These are phyloP conservation scores for Suillus spraguei DNA, from an alignment of 768 basidiomycete species.

Conservation along the genomic window DNA sequence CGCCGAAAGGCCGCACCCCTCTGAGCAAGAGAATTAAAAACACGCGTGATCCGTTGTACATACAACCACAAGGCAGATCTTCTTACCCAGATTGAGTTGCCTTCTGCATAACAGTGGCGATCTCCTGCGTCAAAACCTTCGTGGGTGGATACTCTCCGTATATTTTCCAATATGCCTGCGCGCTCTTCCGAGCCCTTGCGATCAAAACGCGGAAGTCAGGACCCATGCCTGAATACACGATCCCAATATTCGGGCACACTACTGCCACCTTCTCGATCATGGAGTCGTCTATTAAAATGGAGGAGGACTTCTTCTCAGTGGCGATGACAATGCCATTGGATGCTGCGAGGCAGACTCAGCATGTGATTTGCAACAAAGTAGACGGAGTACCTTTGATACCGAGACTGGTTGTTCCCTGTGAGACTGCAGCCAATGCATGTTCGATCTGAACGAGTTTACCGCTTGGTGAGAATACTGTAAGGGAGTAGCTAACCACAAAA, in stretches of 20 bases:
- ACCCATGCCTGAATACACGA: conserved; percentile 99
- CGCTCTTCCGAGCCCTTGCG: conserved; percentile 93
- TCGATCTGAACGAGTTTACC: conserved; percentile 99
- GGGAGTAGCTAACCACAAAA: conserved; percentile 75
- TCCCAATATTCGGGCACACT: conserved; percentile 98
- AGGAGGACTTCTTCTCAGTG: conserved; percentile 99
- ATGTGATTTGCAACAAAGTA: conserved; percentile 6
- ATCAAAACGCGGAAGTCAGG: conserved; percentile 97
- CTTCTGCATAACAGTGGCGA: conserved; percentile 98
- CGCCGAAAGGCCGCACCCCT: conserved; percentile 98
- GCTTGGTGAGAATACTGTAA: conserved; percentile 99
- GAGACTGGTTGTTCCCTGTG: conserved; percentile 93
- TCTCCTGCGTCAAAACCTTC: conserved; percentile 93
- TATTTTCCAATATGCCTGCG: conserved; percentile 99
- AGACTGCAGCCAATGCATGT: conserved; percentile 96
- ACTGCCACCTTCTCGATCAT: conserved; percentile 97
- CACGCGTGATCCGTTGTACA: conserved; percentile 26
- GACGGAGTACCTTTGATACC: conserved; percentile 88
- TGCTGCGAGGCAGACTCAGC: conserved; percentile 51
- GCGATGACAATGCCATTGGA: conserved; percentile 99
- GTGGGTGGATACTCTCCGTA: conserved; percentile 99
- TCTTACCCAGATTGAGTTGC: conserved; percentile 97
- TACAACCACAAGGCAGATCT: conserved; percentile 17
- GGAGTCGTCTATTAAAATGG: conserved; percentile 95
- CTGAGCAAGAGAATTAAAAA: conserved; percentile 46